phyloP scores from a whole-genome alignment of 768 basidiomycete species.

The Amanita pallidorosea region DNA sequence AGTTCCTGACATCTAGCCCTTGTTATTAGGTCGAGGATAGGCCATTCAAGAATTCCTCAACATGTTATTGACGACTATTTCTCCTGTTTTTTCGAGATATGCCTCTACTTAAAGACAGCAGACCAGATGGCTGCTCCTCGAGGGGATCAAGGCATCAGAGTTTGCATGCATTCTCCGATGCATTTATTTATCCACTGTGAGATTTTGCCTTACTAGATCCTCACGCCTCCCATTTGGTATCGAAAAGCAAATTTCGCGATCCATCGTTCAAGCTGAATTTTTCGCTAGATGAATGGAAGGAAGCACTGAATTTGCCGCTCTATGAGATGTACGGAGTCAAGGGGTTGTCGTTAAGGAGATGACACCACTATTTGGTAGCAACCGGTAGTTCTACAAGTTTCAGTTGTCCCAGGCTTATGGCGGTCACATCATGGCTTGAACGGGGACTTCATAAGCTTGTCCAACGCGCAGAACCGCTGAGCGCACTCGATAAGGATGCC shows the following conservation, averaged over 20 bases:
- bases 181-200: constrained; percentile 13
- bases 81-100: background rate
- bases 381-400: background rate
- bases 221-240: background rate
- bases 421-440: background rate
- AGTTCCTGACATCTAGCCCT: background rate
- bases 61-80: background rate
- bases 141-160: background rate
- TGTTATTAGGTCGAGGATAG: constrained; percentile 1
- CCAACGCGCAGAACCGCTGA: background rate
- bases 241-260: background rate
- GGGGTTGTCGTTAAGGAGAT: background rate
- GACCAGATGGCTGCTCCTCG: constrained; percentile 1
- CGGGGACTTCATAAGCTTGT: background rate
- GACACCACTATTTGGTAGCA: background rate
- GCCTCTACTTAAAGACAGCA: background rate
- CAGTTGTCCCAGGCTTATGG: constrained; percentile 5
- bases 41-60: constrained; percentile 3
- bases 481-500: background rate
- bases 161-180: constrained; percentile 9
- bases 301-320: constrained; percentile 25
- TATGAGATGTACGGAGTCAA: constrained; percentile 16
- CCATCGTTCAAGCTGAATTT: background rate
- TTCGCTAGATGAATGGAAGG: constrained; percentile 21
- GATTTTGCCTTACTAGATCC: background rate